phyloP scores from a whole-genome alignment of 441 rosid species.

The Codiaeum variegatum region DNA sequence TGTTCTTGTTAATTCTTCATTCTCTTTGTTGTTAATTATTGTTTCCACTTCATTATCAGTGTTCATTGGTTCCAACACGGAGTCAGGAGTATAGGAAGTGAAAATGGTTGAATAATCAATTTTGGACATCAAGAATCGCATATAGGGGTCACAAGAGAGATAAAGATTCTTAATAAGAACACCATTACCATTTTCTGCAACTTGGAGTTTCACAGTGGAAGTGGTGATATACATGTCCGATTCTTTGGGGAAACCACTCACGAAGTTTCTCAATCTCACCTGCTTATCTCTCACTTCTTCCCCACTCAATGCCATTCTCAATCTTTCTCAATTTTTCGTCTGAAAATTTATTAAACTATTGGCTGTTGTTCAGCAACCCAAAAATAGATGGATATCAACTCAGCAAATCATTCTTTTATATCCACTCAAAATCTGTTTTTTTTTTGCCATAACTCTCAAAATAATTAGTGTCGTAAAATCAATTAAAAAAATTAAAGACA shows the following conservation, averaged over 20 bases:
- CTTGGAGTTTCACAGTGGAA: conserved; percentile 26
- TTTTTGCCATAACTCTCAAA: too few relatives aligned
- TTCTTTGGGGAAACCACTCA: conserved; percentile 32
- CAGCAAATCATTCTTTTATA: too few relatives aligned
- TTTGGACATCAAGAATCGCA: conserved; percentile 37
- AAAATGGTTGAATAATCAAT: conserved; percentile 3
- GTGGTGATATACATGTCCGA: conserved; percentile 30
- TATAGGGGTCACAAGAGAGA: conserved; percentile 60
- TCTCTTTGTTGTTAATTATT: too few relatives aligned
- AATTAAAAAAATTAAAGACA: too few relatives aligned
- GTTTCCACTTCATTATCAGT: too few relatives aligned
- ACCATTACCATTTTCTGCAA: conserved; percentile 33
- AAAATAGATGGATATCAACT: too few relatives aligned
- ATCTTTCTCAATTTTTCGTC: neutral
- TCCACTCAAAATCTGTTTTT: too few relatives aligned
- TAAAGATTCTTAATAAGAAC: conserved; percentile 50
- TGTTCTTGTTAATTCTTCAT: too few relatives aligned
- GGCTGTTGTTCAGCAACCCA: too few relatives aligned
- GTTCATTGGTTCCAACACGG: conserved; percentile 10
- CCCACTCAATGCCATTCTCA: neutral
- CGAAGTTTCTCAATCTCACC: conserved; percentile 37
- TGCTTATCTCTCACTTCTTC: conserved; percentile 31
- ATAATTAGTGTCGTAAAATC: too few relatives aligned
- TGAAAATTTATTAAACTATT: too few relatives aligned
- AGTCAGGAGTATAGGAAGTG: conserved; percentile 23